Percentiles rank a stretch among this genome's conserved stretches.
phyloP scores from a whole-genome alignment of 257 asterid genomes.

The Nicotiana tabacum region DNA sequence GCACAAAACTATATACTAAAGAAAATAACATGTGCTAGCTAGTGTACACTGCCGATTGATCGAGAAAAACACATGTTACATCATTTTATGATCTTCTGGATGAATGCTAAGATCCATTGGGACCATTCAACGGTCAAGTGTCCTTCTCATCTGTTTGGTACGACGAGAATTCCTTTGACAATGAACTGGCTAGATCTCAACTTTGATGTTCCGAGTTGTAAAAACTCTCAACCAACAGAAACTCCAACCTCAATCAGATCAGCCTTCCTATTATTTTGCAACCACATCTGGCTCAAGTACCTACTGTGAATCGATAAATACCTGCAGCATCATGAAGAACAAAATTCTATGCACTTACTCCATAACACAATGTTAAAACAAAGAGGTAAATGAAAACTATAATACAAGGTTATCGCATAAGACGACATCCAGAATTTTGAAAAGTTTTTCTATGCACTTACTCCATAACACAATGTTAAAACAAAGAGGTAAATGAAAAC shows the following conservation, averaged over 20 bases:
- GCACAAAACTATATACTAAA: neutral
- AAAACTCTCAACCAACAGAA: neutral
- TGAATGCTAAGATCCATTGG: neutral
- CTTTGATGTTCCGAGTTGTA: neutral
- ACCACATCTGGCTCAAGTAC: neutral
- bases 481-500: neutral
- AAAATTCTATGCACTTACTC: neutral
- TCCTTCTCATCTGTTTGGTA: neutral
- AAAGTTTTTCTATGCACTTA: neutral
- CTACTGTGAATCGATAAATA: conserved; percentile 1
- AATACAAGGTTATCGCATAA: neutral
- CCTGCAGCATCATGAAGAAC: neutral
- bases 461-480: neutral
- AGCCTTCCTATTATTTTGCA: neutral
- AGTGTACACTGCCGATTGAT: neutral
- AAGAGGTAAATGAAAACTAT: neutral
- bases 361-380: neutral
- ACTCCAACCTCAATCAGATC: neutral
- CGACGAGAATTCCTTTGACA: neutral
- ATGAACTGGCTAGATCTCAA: neutral
- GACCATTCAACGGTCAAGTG: neutral
- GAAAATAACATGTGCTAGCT: neutral
- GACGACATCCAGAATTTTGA: neutral
- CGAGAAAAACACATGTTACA: neutral
- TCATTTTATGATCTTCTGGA: neutral